Evolutionary conservation across 495 filamentous ascomycete species (phyloP), one percentile per base, ranked within the genome.

Genomic region (Hypoxylon crocopeplum): DNA sequence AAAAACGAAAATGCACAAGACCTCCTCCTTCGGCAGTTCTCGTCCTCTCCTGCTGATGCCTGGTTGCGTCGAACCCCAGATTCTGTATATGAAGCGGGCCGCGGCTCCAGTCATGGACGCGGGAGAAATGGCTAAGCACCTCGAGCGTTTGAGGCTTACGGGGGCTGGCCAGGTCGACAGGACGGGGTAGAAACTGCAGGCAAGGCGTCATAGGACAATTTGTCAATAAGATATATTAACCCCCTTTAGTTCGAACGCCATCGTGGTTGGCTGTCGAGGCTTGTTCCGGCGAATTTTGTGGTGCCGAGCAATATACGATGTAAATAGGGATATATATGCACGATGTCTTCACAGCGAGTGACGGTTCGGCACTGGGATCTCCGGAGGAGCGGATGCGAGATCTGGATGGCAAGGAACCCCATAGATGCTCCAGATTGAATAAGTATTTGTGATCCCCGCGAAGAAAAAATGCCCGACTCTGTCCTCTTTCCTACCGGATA

Each of bases 11-110:
- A 29, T 5, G 11, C 38, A 27, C 38, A 42, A n/a, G 17, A 47
- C 34, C 22, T 59, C 19, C 24, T 13, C 20, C 46, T 21, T 62
- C 62, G 62, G 62, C 62, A 66, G 46, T 66, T 66, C n/a, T 40
- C 37, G 20, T 5, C 10, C 40, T 38, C 47, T 22, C 24, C 30
- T 11, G 34, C 50, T 48, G 15, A 21, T 11, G 10, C 34, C 11
- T 7, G 7, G 36, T 15, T 8, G n/a, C 37, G 2, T n/a, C 21
- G 42, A 39, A 40, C 62, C 62, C 62, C 56, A 29, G 62, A 48
- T 56, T 50, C 29, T 33, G 39, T 56, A 61, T 56, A 66, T 60
- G 51, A 62, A 53, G 57, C 62, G 62, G 56, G 50, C 56, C 56
- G 56, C 44, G 56, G 51, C 56, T 52, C 62, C 62, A 60, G 40